These are phyloP conservation scores for Cyberlindnera subsufficiens DNA, from an alignment of 805 yeast genomes.

Conservation along the genomic window DNA sequence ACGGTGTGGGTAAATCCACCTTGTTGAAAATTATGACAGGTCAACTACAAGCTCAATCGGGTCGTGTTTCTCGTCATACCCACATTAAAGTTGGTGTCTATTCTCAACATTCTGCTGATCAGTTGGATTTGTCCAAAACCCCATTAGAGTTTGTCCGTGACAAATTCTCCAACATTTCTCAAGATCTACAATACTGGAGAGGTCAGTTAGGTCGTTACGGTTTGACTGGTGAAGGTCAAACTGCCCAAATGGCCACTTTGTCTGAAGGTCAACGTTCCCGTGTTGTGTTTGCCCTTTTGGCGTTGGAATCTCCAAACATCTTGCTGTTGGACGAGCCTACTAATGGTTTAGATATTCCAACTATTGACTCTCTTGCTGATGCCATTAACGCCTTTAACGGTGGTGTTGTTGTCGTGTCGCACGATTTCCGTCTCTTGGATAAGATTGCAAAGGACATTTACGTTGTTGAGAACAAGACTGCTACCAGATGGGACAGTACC, in stretches of 20 bases:
- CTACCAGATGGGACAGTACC: conserved; percentile 93
- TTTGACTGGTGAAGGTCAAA: conserved; percentile 97
- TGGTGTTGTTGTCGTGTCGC: conserved; percentile 98
- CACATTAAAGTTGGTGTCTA: conserved; percentile 98
- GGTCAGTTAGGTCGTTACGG: conserved; percentile 97
- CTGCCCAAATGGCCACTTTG: conserved; percentile 96
- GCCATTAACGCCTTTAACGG: conserved; percentile 94
- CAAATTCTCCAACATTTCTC: conserved; percentile 82
- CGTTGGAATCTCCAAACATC: conserved; percentile 92
- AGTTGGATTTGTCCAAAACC: conserved; percentile 89
- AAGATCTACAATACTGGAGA: conserved; percentile 99
- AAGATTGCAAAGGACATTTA: conserved; percentile 96
- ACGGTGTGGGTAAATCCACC: conserved; percentile 98
- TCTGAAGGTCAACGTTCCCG: conserved; percentile 99
- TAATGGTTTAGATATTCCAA: conserved; percentile 97
- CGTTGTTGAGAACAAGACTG: conserved; percentile 93
- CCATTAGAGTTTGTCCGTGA: conserved; percentile 97
- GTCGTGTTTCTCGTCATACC: conserved; percentile 95
- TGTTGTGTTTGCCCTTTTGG: conserved; percentile 94
- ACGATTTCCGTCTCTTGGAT: conserved; percentile 96
- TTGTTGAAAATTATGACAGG: conserved; percentile 96
- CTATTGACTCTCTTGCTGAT: conserved; percentile 95
- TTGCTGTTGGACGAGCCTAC: conserved; percentile 98
- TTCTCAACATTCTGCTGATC: conserved; percentile 98
- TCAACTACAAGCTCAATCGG: conserved; percentile 79